phyloP scores from a whole-genome alignment of 495 filamentous ascomycete species.

The Podospora didyma region DNA sequence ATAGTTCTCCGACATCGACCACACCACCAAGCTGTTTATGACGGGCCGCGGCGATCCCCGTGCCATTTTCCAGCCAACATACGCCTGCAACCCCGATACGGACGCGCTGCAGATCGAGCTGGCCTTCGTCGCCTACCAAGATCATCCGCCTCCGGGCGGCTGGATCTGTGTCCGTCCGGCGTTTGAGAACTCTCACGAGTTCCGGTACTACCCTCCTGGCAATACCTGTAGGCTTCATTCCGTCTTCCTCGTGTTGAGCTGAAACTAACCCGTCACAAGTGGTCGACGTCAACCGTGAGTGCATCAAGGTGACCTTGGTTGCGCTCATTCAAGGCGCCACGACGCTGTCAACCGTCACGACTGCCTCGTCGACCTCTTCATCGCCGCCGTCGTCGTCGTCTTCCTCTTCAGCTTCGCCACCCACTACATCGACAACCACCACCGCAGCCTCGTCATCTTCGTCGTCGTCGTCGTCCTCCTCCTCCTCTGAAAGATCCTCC shows the following conservation, averaged over 20 bases:
- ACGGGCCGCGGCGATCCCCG: constrained; percentile 45
- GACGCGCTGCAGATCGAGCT: constrained; percentile 42
- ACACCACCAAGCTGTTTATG: constrained; percentile 56
- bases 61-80: constrained; percentile 44
- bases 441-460: constrained; percentile 2
- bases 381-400: background rate
- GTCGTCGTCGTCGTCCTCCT: constrained; percentile 1
- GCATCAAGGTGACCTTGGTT: constrained; percentile 36
- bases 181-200: constrained; percentile 39
- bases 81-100: constrained; percentile 48
- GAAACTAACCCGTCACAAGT: constrained; percentile 14
- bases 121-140: constrained; percentile 29
- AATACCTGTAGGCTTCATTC: constrained; percentile 40
- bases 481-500: background rate
- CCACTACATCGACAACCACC: background rate
- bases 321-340: constrained; percentile 4
- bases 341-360: background rate
- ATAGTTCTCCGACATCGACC: constrained; percentile 48
- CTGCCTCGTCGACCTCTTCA: background rate
- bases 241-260: background rate
- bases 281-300: constrained; percentile 30
- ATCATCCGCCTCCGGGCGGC: constrained; percentile 35
- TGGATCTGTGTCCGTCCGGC: constrained; percentile 38
- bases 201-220: constrained; percentile 42
- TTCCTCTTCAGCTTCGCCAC: background rate